These are phyloP conservation scores for Phaseolus lunatus DNA, from an alignment of 306 rosid species.

Conservation along the genomic window DNA sequence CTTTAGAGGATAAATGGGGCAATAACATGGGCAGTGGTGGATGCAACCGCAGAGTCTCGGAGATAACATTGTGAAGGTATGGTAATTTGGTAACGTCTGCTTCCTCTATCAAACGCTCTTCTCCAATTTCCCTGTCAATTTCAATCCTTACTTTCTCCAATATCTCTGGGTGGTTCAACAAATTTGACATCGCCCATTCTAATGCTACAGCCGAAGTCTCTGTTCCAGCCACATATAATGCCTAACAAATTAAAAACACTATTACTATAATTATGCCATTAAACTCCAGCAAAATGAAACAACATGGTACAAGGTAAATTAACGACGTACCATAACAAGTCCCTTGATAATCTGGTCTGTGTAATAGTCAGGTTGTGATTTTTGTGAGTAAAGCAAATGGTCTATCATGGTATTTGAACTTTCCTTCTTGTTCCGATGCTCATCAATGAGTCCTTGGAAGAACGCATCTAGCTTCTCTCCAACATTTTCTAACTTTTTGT, in stretches of 20 bases:
- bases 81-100: slow-evolving; percentile 50
- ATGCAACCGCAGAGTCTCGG: slow-evolving; percentile 55
- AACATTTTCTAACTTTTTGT: slow-evolving; percentile 29
- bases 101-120: slow-evolving; percentile 52
- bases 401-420: slow-evolving; percentile 58
- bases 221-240: slow-evolving; percentile 59
- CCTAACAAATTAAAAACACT: slow-evolving; percentile 37
- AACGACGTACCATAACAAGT: slow-evolving; percentile 54
- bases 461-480: slow-evolving; percentile 50
- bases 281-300: neutral
- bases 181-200: slow-evolving; percentile 69
- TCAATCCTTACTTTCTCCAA: too few species aligned
- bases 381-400: slow-evolving; percentile 58
- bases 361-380: slow-evolving; percentile 61
- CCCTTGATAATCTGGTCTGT: slow-evolving; percentile 73
- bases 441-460: slow-evolving; percentile 69
- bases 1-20: slow-evolving; percentile 58
- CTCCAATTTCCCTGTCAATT: neutral
- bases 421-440: slow-evolving; percentile 46
- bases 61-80: slow-evolving; percentile 56
- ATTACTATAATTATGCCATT: too few species aligned
- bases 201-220: slow-evolving; percentile 59
- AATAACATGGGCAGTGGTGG: slow-evolving; percentile 52
- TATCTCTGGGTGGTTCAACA: slow-evolving; percentile 57
- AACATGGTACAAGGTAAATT: neutral